Conservation (phyloP, 1,139 yeast genomes). For the Pichia sp. region DNA sequence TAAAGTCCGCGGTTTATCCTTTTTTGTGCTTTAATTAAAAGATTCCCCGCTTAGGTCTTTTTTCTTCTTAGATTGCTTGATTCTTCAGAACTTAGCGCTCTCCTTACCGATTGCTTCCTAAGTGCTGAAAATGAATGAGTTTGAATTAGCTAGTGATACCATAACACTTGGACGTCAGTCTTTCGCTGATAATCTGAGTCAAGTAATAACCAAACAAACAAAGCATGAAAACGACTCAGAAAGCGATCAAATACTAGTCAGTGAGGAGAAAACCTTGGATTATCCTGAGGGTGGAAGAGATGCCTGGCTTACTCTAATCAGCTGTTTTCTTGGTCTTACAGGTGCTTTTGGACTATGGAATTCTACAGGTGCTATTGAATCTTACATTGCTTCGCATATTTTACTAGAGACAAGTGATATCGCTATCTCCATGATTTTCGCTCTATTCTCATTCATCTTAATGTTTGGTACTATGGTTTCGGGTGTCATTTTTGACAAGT, state of each 20-base stretch:
- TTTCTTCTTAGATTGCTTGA: too few species aligned
- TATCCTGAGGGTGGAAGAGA: conserved; percentile 58
- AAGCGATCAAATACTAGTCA: background rate
- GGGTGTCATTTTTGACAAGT: conserved; percentile 56
- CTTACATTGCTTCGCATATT: conserved; percentile 53
- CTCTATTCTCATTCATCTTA: conserved; percentile 48
- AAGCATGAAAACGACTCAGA: background rate
- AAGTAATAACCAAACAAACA: background rate
- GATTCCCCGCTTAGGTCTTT: too few species aligned
- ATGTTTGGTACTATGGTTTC: conserved; percentile 51
- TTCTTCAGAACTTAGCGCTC: too few species aligned
- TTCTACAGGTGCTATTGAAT: conserved; percentile 63
- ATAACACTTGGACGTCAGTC: background rate
- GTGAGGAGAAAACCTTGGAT: conserved; percentile 20
- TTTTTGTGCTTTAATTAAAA: too few species aligned
- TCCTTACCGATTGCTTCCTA: too few species aligned
- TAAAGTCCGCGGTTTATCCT: too few species aligned
- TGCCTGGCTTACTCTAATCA: conserved; percentile 52
- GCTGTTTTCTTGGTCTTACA: conserved; percentile 56
- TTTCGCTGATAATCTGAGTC: background rate
- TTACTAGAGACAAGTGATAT: conserved; percentile 37
- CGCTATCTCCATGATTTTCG: conserved; percentile 61
- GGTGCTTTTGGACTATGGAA: conserved; percentile 63
- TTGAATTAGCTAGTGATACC: background rate
- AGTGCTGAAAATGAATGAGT: background rate